phyloP scores from a whole-genome alignment of 805 yeast species.

The Kodamaea lidongshanica region DNA sequence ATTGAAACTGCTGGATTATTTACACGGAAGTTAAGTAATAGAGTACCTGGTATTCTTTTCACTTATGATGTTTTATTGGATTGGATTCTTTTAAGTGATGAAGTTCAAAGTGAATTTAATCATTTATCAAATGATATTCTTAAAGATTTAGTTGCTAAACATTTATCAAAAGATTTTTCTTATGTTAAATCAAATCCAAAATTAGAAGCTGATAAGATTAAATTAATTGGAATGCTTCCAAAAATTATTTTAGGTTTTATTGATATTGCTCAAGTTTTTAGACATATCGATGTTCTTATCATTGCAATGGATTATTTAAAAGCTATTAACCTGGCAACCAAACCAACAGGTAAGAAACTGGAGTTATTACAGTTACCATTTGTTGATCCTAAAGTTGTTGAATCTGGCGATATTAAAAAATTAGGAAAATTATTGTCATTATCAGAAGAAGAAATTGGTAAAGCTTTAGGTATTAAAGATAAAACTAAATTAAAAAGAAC shows the following conservation, averaged over 20 bases:
- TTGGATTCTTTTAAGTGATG: conserved; percentile 62
- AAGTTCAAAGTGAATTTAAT: conserved; percentile 44
- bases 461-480: conserved; percentile 51
- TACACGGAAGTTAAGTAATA: conserved; percentile 66
- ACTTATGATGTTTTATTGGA: conserved; percentile 52
- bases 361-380: conserved; percentile 80
- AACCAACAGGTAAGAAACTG: conserved; percentile 44
- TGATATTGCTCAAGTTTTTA: conserved; percentile 77
- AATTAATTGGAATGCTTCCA: conserved; percentile 59
- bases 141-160: conserved; percentile 45
- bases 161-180: conserved; percentile 47
- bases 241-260: conserved; percentile 62
- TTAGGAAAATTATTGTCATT: conserved; percentile 64
- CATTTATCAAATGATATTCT: conserved; percentile 43
- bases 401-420: conserved; percentile 44
- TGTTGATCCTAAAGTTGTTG: conserved; percentile 46
- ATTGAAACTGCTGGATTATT: conserved; percentile 77
- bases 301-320: conserved; percentile 63
- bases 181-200: conserved; percentile 14
- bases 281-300: conserved; percentile 59
- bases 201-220: conserved; percentile 39
- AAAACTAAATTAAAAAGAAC: conserved; percentile 42
- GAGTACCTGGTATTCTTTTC: conserved; percentile 61
- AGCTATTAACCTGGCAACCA: conserved; percentile 70
- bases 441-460: conserved; percentile 48